Conservation (phyloP, 179 eudicot genomes). For the Gypsophila paniculata region DNA sequence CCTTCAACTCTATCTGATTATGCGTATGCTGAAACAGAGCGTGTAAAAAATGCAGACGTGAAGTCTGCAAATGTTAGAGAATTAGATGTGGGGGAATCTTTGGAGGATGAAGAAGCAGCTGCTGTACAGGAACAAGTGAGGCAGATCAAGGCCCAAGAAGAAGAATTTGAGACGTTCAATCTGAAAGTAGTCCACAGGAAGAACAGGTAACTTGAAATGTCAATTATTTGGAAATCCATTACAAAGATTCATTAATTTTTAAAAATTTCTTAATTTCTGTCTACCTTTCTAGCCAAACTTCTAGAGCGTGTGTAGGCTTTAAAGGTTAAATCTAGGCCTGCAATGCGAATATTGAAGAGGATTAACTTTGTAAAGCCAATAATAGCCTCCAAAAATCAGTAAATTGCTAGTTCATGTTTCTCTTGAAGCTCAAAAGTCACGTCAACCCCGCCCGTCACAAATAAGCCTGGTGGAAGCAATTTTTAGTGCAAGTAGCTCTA, state of each 20-base stretch:
- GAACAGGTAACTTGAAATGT: conserved; percentile 52
- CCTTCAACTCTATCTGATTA: conserved; percentile 74
- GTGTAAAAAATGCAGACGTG: conserved; percentile 48
- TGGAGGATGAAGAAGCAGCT: conserved; percentile 97
- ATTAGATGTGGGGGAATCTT: conserved; percentile 59
- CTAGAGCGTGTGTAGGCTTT: conserved; percentile 1
- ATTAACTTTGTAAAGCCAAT: neutral
- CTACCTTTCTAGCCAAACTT: neutral
- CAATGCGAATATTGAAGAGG: neutral
- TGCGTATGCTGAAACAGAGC: conserved; percentile 56
- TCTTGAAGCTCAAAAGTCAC: neutral
- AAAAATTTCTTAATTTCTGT: neutral
- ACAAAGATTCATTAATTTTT: neutral
- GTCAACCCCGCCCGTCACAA: neutral
- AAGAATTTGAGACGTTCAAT: conserved; percentile 92
- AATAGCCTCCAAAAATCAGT: conserved; percentile 7
- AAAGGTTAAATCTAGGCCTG: conserved; percentile 5
- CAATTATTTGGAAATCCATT: neutral
- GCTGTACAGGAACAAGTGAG: conserved; percentile 99
- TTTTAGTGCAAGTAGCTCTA: neutral
- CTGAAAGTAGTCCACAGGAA: conserved; percentile 88
- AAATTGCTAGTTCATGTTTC: neutral
- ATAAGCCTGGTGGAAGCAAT: neutral
- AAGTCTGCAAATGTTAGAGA: conserved; percentile 42
- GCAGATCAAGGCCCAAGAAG: conserved; percentile 96